Evolutionary conservation across 192 early-diverging fungal genomes (phyloP), one percentile per base, ranked within the genome.

Genomic region (Coemansia sp.): DNA sequence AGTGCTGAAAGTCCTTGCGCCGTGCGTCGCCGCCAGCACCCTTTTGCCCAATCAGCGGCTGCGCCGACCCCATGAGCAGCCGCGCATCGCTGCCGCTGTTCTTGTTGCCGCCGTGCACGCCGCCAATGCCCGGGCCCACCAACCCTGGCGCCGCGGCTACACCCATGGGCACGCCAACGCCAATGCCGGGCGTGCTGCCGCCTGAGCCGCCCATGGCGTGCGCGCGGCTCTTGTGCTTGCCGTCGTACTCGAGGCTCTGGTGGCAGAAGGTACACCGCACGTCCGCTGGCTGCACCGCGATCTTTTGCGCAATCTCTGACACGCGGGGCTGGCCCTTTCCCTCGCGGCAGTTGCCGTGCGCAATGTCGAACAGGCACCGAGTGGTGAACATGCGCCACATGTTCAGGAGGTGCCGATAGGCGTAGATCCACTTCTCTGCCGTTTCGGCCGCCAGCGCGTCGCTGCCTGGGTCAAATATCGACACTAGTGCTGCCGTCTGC

Each of bases 341-440:
- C 23, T 52, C 53, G 43, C 74, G 67, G 42, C 50, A 50, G 45
- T 86, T 86, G 50, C 85, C 85, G 22, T 89, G 82, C 11, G 79
- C 79, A 60, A 99, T 99, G 73, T 99, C 96, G 67, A 97, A 96
- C 27, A 81, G 67, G 22, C 92, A 90, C 2, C 96, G 81, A n/a
- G 73, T 76, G 40, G 89, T 87, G 50, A 84, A 97, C 50, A 97
- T 78, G 40, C 90, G 83, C 89, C 87, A 93, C 39, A 82, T 80
- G 74, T 99, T 92, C 21, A 99, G 79, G 44, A 96, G 62, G 30
- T 77, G 55, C 3, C 92, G 84, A 72, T 99, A 99, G 38, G 85
- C 87, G 28, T 78, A 66, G 36, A 69, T 64, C 68, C 77, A 75
- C 47, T 57, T 50, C 36, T 79, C 71, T 7, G 55, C 68, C n/a